These are phyloP conservation scores for Botrytis galanthina DNA, from an alignment of 2,329 filamentous ascomycete species.

Conservation along the genomic window DNA sequence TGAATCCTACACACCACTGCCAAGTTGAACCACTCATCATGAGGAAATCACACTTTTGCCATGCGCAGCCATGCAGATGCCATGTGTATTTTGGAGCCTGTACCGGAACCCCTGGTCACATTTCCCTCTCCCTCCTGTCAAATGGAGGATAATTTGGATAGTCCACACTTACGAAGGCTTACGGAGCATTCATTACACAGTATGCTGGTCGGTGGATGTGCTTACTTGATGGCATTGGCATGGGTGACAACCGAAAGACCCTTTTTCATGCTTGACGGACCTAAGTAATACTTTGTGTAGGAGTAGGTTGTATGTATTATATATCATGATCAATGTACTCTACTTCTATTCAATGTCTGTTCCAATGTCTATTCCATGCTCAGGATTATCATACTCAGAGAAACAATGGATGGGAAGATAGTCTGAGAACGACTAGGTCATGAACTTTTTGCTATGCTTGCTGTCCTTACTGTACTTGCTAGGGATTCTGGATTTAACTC, in stretches of 20 bases:
- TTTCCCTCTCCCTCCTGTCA: neutral
- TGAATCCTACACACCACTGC: neutral
- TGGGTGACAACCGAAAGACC: neutral
- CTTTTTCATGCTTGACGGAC: neutral
- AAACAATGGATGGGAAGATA: neutral
- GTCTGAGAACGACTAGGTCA: neutral
- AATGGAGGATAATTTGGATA: neutral
- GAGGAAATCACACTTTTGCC: neutral
- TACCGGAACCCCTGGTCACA: neutral
- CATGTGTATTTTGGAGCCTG: constrained; percentile 4
- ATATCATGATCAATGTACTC: too few species aligned
- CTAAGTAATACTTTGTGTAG: neutral
- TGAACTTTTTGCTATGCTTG: too few species aligned
- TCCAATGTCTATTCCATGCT: neutral
- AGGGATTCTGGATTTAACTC: neutral
- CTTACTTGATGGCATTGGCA: neutral
- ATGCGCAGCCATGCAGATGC: neutral
- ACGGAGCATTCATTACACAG: neutral
- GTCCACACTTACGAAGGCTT: constrained; percentile 1
- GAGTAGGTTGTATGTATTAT: too few species aligned
- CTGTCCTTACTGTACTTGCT: neutral
- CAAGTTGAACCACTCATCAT: neutral
- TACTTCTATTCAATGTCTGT: neutral
- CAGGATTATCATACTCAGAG: neutral
- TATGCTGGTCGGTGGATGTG: neutral